Evolutionary conservation across 176 grass and related monocot genomes (phyloP), one percentile per base, ranked within the genome.

Genomic region (Hsuehochloa calcarea): DNA sequence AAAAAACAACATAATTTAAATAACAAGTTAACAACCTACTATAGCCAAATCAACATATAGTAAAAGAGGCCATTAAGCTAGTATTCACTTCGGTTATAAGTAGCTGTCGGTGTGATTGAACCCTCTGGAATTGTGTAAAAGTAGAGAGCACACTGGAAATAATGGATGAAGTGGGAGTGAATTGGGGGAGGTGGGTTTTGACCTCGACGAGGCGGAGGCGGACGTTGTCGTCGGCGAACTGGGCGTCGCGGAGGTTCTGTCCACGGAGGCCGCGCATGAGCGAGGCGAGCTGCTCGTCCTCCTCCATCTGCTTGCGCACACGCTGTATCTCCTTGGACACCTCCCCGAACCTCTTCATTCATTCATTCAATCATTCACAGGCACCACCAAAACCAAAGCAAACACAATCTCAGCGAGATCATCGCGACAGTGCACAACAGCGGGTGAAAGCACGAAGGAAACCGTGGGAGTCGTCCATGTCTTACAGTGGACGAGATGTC

Each of bases 301-400:
- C 83, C 91, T 98, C 96, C 96, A 98, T 95, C 84, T 98, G 93
- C 86, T 98, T 95, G 27, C 96, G 87, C 80, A 98, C 91, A 37
- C 89, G 92, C 89, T 93, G 89, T 46, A 98, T 98, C 89, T 98
- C 96, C 72, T 92, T 88, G 65, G 96, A 98, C 29, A 98, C 85
- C 12, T 87, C 90, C 29, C 92, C 93, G 72, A 95, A 90, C 58
- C 91, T 88, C 96, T 98, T 60, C 39, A 72, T 17, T 51, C 51
- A 25, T 63, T 4, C 54, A 23, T 61, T 7, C 54, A 23, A 43
- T 7, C 63, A 29, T 35, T 6, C 72, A 84, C n/a, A 85, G 31
- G 19, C 25, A 52, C 29, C 22, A 83, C 8, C 11, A 52, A 50
- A 62, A 55, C 19, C 20, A 16, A 39, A 23, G 52, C 35, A 85